Conservation (phyloP, 306 rosid species). For the Ormosia semicastrata region DNA sequence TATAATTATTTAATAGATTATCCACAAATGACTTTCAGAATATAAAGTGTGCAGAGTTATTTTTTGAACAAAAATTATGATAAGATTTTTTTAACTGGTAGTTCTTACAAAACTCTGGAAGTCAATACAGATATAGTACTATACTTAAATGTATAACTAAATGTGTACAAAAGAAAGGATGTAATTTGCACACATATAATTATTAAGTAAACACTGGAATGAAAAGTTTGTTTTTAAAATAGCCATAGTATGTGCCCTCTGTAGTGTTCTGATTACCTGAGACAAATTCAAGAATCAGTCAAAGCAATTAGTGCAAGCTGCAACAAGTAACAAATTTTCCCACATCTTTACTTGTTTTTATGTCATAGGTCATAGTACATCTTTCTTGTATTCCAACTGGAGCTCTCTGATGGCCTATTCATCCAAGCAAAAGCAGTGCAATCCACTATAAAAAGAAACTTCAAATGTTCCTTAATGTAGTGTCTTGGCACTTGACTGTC, state of each 20-base stretch:
- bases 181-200: neutral
- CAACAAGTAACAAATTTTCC: conserved; percentile 69
- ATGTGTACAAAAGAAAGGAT: neutral
- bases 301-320: conserved; percentile 82
- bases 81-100: neutral
- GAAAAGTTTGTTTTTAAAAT: conserved; percentile 2
- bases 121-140: too few relatives aligned
- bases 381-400: conserved; percentile 66
- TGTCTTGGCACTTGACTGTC: conserved; percentile 62
- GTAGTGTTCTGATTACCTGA: conserved; percentile 53
- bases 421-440: conserved; percentile 48
- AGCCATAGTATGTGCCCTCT: neutral
- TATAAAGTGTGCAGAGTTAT: neutral
- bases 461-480: conserved; percentile 47
- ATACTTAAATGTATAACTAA: neutral
- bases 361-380: conserved; percentile 51
- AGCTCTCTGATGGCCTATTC: conserved; percentile 77
- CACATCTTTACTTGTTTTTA: conserved; percentile 57
- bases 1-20: neutral
- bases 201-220: neutral
- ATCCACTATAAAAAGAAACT: conserved; percentile 43
- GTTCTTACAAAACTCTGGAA: neutral
- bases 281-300: conserved; percentile 79
- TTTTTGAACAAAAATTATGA: neutral
- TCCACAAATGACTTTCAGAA: neutral